Evolutionary conservation across 306 rosid species (phyloP).

Genomic region (Cicer chorassanicum): DNA sequence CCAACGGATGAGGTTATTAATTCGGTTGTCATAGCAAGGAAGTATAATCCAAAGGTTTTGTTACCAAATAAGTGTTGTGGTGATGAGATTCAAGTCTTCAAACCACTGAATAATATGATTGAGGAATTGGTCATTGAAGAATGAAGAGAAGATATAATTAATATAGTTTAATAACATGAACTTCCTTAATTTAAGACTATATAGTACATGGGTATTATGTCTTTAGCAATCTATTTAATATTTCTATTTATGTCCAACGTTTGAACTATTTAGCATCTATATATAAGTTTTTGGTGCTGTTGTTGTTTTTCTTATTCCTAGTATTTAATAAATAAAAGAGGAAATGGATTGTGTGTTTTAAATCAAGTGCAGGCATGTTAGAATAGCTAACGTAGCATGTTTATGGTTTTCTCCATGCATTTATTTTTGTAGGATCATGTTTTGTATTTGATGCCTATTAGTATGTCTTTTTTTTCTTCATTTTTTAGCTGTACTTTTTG

Average conservation of each 20-base stretch:
- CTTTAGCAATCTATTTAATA: not conserved
- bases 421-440: not conserved
- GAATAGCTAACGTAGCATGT: no score
- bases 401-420: not conserved
- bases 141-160: not conserved
- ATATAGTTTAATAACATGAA: not conserved
- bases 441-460: no score
- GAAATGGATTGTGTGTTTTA: not conserved
- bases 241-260: not conserved
- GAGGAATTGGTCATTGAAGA: conserved; percentile 21
- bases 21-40: not conserved
- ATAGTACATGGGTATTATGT: not conserved
- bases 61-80: conserved; percentile 1
- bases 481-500: no score
- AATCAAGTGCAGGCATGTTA: not conserved
- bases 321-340: conserved; percentile 1
- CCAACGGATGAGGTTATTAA: conserved; percentile 14
- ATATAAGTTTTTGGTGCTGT: not conserved
- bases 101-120: conserved; percentile 5
- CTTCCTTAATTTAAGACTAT: not conserved
- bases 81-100: conserved; percentile 21
- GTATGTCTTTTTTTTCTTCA: no score
- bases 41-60: not conserved
- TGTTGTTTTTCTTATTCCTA: not conserved
- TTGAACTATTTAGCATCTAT: conserved; percentile 1